Base-by-base conservation (phyloP, 2,329 filamentous ascomycete genomes). In the Aspergillus ibericus region DNA sequence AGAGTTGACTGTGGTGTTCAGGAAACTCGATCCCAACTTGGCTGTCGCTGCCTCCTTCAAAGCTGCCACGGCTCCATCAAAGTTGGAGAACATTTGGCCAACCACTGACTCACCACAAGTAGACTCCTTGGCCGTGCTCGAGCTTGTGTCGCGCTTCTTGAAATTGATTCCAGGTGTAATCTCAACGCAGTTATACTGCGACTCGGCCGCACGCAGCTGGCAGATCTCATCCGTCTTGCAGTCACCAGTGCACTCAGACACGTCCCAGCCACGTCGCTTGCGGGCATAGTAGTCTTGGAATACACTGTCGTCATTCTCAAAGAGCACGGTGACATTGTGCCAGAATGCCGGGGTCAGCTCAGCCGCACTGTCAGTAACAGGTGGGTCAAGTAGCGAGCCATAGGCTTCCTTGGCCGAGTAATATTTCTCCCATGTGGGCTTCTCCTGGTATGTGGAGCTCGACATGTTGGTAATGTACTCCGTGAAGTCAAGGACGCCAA, bases 271-370 rank as follows among this genome's bases (percentile, higher is more conserved):
- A 6, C 84, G 77, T 10, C 74, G 77, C 60, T 82, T 82, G 57
- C 82, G 76, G 0, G 73, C 68, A 46, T 79, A 76, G 66, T 80
- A 86, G 2, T 70, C 73, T n/a, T 79, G 72, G 64, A 86, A 85
- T 1, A 77, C 69, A 0, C 66, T 60, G 3, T 77, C 63, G 56
- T 83, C 70, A 2, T 59, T 63, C 60, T 83, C 79, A 44, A 86
- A 78, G 3, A 74, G 69, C 0, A 72, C 82, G 0, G 83, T 85
- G 4, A 85, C 80, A 12, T 70, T 70, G 59, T 86, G 83, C 84
- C 83, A 86, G 68, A 85, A 86, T 0, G 82, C 85, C 0, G 81
- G 82, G 60, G 86, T 85, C 36, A 86, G 69, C 3, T 83, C 83
- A 0, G 80, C 82, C 46, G 76, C 66, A 1, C 59, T 63, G 2